Evolutionary conservation across 345 rosid species (phyloP), one percentile per base, ranked within the genome.

Genomic region (Lagerstroemia speciosa): DNA sequence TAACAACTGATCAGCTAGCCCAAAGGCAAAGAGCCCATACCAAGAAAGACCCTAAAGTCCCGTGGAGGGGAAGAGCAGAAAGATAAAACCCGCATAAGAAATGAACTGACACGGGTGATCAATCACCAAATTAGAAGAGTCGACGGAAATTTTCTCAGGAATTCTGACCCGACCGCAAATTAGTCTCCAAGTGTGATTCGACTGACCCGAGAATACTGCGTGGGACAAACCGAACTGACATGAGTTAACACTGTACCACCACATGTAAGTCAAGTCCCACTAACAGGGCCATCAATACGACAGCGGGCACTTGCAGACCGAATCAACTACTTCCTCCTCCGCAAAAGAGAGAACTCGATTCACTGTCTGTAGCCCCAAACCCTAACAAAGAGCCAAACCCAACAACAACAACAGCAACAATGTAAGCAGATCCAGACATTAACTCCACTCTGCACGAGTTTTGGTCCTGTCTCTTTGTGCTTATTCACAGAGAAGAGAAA

Each of bases 271-370:
- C 36, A 41, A 60, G 53, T 57, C 43, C 34, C 24, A 26, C 38
- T 19, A 50, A 50, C 8, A 12, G 32, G 67, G 55, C 72, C 72
- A 29, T 50, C 72, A 69, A 69, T 62, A 31, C 67, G 72, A 69
- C 72, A 69, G 16, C 55, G 30, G 72, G 72, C 72, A 27, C 45
- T 61, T 41, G 57, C 67, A 69, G 32, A 69, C 63, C 60, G 2
- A 3, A 14, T 30, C 60, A 48, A 55, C 8, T 30, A 14, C 1
- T 6, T n/a, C n/a, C 6, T 3, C 57, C 57, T 8, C 57, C 1
- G 22, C 57, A 6, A 37, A 17, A 58, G 24, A 16, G n/a, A n/a
- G n/a, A 27, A 15, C 43, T 29, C 34, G 50, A 6, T 52, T 69
- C 72, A 8, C 65, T 68, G 32, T 38, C 72, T 62, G 65, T 30